phyloP scores from a whole-genome alignment of 1,139 yeast species.

The Pneumocystis wakefieldiae region DNA sequence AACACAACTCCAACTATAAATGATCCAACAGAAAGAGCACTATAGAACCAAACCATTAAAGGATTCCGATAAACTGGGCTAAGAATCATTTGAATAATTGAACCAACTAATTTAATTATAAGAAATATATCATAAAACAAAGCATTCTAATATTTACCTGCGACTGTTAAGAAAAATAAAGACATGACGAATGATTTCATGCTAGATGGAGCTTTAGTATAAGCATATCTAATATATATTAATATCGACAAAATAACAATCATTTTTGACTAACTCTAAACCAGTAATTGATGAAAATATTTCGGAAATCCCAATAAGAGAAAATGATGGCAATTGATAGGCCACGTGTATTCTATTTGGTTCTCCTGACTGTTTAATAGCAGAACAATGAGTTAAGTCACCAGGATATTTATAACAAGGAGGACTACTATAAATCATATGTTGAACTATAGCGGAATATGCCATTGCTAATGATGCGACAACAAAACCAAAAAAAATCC shows the following conservation, averaged over 20 bases:
- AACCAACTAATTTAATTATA: conserved; percentile 29
- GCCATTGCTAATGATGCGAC: conserved; percentile 57
- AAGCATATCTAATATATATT: conserved; percentile 21
- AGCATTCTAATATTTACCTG: conserved; percentile 18
- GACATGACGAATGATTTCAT: conserved; percentile 59
- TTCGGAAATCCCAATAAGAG: conserved; percentile 47
- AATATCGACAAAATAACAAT: not conserved
- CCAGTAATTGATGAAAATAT: conserved; percentile 55
- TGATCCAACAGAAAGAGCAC: conserved; percentile 46
- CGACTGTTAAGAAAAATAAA: conserved; percentile 44
- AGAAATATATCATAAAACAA: not conserved
- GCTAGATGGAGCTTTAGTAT: conserved; percentile 48
- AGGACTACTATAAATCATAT: conserved; percentile 49
- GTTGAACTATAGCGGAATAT: conserved; percentile 71
- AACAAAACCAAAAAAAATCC: conserved; percentile 63
- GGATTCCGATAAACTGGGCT: conserved; percentile 54
- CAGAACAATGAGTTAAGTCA: conserved; percentile 17
- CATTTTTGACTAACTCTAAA: conserved; percentile 19
- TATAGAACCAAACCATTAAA: conserved; percentile 50
- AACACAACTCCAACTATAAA: conserved; percentile 45
- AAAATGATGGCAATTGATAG: conserved; percentile 18
- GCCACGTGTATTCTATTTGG: not conserved
- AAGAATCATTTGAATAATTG: conserved; percentile 59
- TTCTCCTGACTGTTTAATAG: not conserved
- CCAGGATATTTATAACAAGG: conserved; percentile 57